Evolutionary conservation across 108 stramenopile species (phyloP), one percentile per base, ranked within the genome.

Genomic region (Cyclotella sp.): DNA sequence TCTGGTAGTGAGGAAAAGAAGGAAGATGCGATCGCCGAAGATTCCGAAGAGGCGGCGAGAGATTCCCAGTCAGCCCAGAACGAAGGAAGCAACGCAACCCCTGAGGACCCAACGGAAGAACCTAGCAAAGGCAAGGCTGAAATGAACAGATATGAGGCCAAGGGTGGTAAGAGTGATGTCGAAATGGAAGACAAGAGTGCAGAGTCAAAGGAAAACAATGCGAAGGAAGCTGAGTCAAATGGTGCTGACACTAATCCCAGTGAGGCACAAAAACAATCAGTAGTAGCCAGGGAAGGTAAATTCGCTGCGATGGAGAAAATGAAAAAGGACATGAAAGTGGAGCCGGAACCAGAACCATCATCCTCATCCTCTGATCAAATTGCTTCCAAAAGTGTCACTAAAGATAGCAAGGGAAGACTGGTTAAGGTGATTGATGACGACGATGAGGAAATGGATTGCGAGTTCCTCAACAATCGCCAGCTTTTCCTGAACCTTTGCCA

Each of bases 371-470:
- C 63, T 9, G 75, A 81, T 29, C 76, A 86, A 39, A 46, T 26
- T 29, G 22, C 51, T 28, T 66, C 72, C 13, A 76, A 78, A 51
- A 73, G 73, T 43, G 67, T 89, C 12, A 88, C 86, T 27, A 89
- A 80, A 58, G 93, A 96, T 76, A 93, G 91, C 69, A 90, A 91
- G 55, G 95, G 95, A 10, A 82, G 91, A 42, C 78, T 80, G 45
- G 91, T 90, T 47, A 95, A 90, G 82, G 93, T 95, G 22, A 82
- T 93, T 14, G 96, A 93, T 68, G 96, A 94, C 57, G 96, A 95
- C 42, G 84, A 74, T 12, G 96, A 93, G 75, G 91, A 95, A 60
- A 71, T 94, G 84, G 94, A 93, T 66, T 96, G 95, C 70, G 95
- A 94, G 74, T 92, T 95, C 71, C 79, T 93, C 42, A 97, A 92